Base-by-base conservation (phyloP, 768 basidiomycete species). In the Tephrocybe sp. region DNA sequence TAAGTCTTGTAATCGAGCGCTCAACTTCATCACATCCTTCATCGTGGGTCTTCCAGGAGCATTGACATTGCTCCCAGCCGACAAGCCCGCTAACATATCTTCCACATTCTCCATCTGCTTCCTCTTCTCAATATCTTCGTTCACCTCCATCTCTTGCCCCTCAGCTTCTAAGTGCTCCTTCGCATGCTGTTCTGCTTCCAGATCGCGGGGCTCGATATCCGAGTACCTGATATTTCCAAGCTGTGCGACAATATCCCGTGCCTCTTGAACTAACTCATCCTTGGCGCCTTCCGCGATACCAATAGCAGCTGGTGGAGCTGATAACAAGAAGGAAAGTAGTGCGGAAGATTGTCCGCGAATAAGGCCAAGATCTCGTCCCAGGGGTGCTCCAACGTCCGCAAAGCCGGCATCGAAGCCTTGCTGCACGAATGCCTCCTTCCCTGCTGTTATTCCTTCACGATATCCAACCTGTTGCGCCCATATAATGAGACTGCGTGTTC, bases 371-470 rank as follows among this genome's bases (percentile, higher is more conserved):
- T 89, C 78, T 21, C 85, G 80, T 0, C 94, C 92, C 13, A 88
- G 66, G 0, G 89, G 87, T 2, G 77, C 83, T 1, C 93, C 91
- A 9, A 82, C 71, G 12, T 69, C 65, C 1, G 84, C 83, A 60
- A 92, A 98, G 1, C 91, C 93, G 3, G 76, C 71, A 66, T 99
- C 92, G 60, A 99, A 98, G 0, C 96, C 96, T 54, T 84, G 74
- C 60, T 99, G 96, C 1, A 98, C 75, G 2, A 84, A 85, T 0
- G 79, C 74, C 64, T 95, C 88, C 65, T 98, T 98, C 3, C 96
- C 96, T 4, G 87, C 84, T 0, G 86, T 89, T 59, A 98, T 96
- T 5, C 96, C 96, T 69, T 98, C 95, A n/a, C 96, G 83, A 62
- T 98, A 98, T 2, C 96, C 96, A 15, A 83, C 83, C 96, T 97